Evolutionary conservation across 805 yeast genomes (phyloP), one percentile per base, ranked within the genome.

Genomic region (Maudiozyma pseudohumilis): DNA sequence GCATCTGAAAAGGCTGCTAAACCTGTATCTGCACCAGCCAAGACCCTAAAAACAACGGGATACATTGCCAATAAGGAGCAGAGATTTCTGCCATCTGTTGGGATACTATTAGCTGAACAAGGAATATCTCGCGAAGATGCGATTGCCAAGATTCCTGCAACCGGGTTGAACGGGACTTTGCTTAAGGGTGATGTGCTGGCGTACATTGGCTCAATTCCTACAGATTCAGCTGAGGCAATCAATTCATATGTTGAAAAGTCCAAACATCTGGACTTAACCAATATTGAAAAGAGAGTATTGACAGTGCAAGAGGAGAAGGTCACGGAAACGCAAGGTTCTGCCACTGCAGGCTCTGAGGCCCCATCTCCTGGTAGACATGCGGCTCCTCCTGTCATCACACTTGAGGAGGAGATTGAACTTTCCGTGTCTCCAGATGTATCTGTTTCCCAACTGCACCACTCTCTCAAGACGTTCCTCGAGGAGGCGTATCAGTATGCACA

Each of bases 181-280:
- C 68, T 89, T 45, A 84, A 82, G 63, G 97, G 97, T 45, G 98
- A 89, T 59, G 89, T 88, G 1, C 68, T 88, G 46, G 92, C 94
- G 0, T 77, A 74, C 55, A 53, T 88, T 36, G 96, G 97, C 21
- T 61, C 72, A 43, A 81, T 88, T 38, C 61, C 84, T 9, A 50
- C 64, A 27, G 76, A 72, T 7, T 62, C 79, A 6, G 75, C 77
- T 18, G 50, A 60, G 15, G 56, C 63, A 16, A 68, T 88, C 40
- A 66, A 82, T 5, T 62, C 72, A 22, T 78, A 65, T 52, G 60
- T 88, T 45, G 65, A 71, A 35, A 59, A 68, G 24, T 70, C 70
- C 45, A 70, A 73, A 44, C 78, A 74, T 49, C 65, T 87, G 45
- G 95, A 88, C 55, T 65, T 87, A 42, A 70, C 85, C 29, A 74